Evolutionary conservation across 129 eudicot genomes (phyloP).

Genomic region (Lonicera japonica): DNA sequence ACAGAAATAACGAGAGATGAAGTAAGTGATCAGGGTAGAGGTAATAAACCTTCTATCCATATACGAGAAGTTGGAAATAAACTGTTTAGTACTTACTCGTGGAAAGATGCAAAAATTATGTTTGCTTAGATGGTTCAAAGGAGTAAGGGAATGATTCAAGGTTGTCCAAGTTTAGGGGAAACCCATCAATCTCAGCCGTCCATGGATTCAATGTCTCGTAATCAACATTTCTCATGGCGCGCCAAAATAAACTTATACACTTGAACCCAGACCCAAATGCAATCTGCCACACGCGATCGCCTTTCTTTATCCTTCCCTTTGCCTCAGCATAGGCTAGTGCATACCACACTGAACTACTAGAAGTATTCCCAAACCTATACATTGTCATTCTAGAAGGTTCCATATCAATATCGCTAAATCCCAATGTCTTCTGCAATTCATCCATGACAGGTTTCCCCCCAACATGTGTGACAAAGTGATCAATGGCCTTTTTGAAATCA

Average conservation of each 20-base stretch:
- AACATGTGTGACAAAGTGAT: constrained; percentile 49
- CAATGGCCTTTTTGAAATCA: constrained; percentile 25
- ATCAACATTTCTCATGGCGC: constrained; percentile 32
- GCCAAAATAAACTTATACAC: constrained; percentile 13
- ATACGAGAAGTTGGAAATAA: too few relatives aligned
- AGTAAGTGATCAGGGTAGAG: too few relatives aligned
- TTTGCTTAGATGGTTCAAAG: constrained; percentile 23
- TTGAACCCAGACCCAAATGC: too few relatives aligned
- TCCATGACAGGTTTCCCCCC: constrained; percentile 51
- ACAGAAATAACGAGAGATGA: too few relatives aligned
- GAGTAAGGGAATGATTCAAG: constrained; percentile 7
- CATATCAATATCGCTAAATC: constrained; percentile 22
- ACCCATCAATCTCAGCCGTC: constrained; percentile 36
- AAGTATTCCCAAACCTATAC: constrained; percentile 45
- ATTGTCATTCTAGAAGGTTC: constrained; percentile 58
- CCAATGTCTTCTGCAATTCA: constrained; percentile 28
- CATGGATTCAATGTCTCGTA: constrained; percentile 41
- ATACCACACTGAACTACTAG: constrained; percentile 38
- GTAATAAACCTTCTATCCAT: too few relatives aligned
- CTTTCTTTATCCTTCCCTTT: constrained; percentile 11
- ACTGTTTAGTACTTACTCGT: too few relatives aligned
- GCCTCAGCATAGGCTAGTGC: too few relatives aligned
- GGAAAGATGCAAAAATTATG: background rate
- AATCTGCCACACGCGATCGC: constrained; percentile 21
- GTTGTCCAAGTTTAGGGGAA: constrained; percentile 19